Evolutionary conservation across 1,284 basidiomycete genomes (phyloP).

Genomic region (Mrakiaceae sp.): DNA sequence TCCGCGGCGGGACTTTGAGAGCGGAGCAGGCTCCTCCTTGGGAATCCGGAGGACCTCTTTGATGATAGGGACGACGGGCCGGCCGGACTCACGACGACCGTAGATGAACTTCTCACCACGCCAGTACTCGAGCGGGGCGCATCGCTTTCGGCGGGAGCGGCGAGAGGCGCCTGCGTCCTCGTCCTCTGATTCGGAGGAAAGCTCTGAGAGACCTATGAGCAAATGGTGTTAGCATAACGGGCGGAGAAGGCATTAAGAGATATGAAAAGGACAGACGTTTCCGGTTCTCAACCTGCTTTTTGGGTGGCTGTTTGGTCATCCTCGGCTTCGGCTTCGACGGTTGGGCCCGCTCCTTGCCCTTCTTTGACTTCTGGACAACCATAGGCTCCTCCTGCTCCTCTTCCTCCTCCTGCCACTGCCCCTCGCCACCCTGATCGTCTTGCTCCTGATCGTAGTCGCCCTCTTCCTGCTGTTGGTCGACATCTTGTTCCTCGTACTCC

Average conservation of each 20-base stretch:
- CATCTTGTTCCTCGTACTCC: constrained; percentile 1
- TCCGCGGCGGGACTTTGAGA: constrained; percentile 6
- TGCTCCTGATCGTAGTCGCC: neutral
- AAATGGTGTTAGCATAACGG: neutral
- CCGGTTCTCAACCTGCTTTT: neutral
- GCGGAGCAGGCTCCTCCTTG: constrained; percentile 43
- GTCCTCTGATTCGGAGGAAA: constrained; percentile 5
- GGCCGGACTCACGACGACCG: constrained; percentile 45
- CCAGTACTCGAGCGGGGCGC: constrained; percentile 81
- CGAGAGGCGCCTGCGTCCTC: neutral
- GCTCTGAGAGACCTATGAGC: constrained; percentile 1
- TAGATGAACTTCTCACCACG: constrained; percentile 82
- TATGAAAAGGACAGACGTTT: neutral
- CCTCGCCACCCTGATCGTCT: neutral
- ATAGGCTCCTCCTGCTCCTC: neutral
- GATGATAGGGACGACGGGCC: constrained; percentile 59
- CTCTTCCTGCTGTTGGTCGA: neutral
- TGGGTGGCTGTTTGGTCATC: neutral
- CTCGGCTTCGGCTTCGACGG: neutral
- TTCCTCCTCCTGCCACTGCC: neutral
- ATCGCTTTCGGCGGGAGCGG: constrained; percentile 24
- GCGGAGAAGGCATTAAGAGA: neutral
- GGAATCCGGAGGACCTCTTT: constrained; percentile 69
- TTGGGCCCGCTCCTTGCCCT: neutral
- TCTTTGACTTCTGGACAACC: neutral